A percentile compares a stretch with the other conserved stretches of the same genome.
Evolutionary conservation across 2,329 filamentous ascomycete genomes (phyloP).

Genomic region (Hymenoscyphus fraxineus): DNA sequence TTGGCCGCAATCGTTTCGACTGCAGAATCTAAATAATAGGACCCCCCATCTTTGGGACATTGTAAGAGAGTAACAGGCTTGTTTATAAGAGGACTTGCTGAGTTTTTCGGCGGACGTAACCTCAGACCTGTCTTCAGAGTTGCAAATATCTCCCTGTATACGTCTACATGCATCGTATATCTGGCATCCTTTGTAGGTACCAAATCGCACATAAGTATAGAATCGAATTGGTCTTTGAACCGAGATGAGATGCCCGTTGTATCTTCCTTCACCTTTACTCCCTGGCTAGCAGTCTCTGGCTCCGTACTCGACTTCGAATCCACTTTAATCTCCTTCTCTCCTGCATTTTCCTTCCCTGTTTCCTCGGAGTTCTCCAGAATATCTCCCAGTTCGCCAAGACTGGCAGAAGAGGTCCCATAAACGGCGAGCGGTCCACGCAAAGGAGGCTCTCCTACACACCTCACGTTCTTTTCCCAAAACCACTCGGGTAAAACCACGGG

Average conservation of each 20-base stretch:
- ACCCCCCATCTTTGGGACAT: conserved; percentile 54
- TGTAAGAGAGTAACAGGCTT: conserved; percentile 57
- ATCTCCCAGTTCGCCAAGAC: not conserved
- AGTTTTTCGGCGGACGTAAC: conserved; percentile 38
- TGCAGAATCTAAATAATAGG: conserved; percentile 53
- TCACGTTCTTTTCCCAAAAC: conserved; percentile 53
- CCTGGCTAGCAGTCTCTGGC: not conserved
- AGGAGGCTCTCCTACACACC: conserved; percentile 19
- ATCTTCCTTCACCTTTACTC: not conserved
- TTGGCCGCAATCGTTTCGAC: conserved; percentile 60
- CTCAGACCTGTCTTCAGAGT: conserved; percentile 48
- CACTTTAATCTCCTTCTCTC: not conserved
- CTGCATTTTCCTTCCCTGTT: conserved; percentile 7
- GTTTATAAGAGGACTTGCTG: conserved; percentile 38
- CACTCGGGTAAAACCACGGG: conserved; percentile 51
- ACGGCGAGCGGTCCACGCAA: conserved; percentile 24
- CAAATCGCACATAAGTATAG: conserved; percentile 14
- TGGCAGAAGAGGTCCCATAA: conserved; percentile 7
- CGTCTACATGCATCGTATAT: conserved; percentile 31
- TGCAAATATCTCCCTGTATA: conserved; percentile 41
- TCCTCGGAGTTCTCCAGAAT: not conserved
- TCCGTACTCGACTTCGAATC: not conserved
- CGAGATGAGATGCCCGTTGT: not conserved
- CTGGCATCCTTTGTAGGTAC: conserved; percentile 21
- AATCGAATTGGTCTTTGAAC: not conserved